Evolutionary conservation across 345 rosid species (phyloP), one percentile per base, ranked within the genome.

Genomic region (Populus tremula): DNA sequence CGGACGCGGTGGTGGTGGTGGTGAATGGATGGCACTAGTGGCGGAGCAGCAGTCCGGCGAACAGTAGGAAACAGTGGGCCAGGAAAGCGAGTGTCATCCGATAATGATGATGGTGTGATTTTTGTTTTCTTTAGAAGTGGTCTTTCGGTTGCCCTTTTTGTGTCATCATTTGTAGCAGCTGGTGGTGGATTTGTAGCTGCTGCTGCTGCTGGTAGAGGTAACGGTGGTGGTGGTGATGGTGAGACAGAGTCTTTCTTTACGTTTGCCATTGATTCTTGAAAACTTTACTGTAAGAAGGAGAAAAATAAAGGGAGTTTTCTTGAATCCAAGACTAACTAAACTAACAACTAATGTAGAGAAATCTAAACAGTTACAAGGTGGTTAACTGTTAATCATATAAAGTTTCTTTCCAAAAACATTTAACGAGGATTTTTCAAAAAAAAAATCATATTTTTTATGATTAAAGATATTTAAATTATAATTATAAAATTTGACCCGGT

Each of bases 1-100:
- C 25, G 76, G 71, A 72, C 43, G 31, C 5, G 77, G 36, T 31
- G 78, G 2, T 13, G 89, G 82, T 33, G 35, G 35, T 33, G 35
- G 59, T 53, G 39, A 33, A 27, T 13, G 35, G 77, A n/a, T 35
- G 78, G 13, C 8, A 86, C 2, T 16, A 78, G 49, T 20, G 89
- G 85, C 38, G 81, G 39, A 12, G 84, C 43, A 47, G 87, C 65
- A 35, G 71, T 43, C 47, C 90, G 85, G 69, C 91, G 91, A 61
- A 87, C 87, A 53, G 91, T 79, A 20, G 93, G 89, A 84, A 89
- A 85, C 49, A 84, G 86, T 1, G 93, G 92, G 62, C 92, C 88
- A 0, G 88, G 88, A 36, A 90, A 92, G 89, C 86, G 90, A 25
- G 84, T 82, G 41, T 74, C 82, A 23, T 68, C 80, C 27, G 78